A percentile compares a stretch with the other conserved stretches of the same genome.
Conservation (phyloP, 2,329 filamentous ascomycete genomes). For the Fusarium mexicanum region DNA sequence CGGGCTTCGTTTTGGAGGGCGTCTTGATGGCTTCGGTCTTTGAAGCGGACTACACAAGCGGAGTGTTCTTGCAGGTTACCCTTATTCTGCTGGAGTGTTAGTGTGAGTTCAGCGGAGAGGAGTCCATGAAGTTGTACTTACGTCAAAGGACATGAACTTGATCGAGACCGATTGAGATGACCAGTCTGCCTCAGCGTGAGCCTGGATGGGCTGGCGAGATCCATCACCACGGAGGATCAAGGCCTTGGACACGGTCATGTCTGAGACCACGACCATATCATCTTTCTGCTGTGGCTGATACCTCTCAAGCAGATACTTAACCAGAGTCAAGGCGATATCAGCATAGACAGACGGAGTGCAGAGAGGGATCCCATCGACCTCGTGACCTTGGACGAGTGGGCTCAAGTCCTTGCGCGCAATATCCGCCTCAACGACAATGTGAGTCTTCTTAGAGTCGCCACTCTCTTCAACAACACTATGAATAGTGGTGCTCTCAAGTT, state of each 20-base stretch:
- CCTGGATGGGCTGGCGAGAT: conserved; percentile 18
- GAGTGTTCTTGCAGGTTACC: conserved; percentile 24
- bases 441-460: conserved; percentile 19
- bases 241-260: conserved; percentile 35
- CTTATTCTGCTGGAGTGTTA: neutral
- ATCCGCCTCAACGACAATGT: conserved; percentile 30
- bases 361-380: conserved; percentile 33
- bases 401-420: conserved; percentile 34
- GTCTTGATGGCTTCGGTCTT: conserved; percentile 15
- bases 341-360: conserved; percentile 34
- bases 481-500: conserved; percentile 31
- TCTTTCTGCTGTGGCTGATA: conserved; percentile 21
- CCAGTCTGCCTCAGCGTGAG: conserved; percentile 34
- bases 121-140: neutral
- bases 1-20: neutral
- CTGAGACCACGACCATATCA: conserved; percentile 29
- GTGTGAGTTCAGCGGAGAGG: accelerated
- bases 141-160: conserved; percentile 36
- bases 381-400: conserved; percentile 27
- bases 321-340: conserved; percentile 30
- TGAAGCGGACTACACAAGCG: conserved; percentile 21
- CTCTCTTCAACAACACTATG: conserved; percentile 30
- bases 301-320: conserved; percentile 19
- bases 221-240: conserved; percentile 20
- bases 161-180: neutral